phyloP scores from a whole-genome alignment of 257 asterid genomes.

The Nicotiana otophora region DNA sequence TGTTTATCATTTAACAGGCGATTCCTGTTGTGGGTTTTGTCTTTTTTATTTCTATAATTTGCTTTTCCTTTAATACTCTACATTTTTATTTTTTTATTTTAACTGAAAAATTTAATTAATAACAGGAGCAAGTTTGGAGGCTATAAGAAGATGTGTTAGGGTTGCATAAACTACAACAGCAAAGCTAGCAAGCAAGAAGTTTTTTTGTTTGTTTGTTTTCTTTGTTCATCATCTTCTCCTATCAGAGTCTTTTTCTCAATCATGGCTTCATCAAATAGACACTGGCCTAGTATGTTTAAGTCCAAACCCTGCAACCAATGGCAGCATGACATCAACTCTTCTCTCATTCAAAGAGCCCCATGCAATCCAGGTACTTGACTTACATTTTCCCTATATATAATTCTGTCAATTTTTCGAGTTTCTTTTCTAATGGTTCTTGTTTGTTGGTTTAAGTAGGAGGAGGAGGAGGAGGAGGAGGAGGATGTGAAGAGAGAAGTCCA shows the following conservation, averaged over 20 bases:
- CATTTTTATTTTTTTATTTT: background rate
- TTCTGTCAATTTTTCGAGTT: background rate
- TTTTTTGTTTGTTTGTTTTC: background rate
- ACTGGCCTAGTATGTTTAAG: constrained; percentile 58
- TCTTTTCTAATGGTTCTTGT: background rate
- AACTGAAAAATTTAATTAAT: background rate
- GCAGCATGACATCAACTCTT: constrained; percentile 58
- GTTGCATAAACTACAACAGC: constrained; percentile 10
- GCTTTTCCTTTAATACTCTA: background rate
- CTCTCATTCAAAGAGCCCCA: constrained; percentile 30
- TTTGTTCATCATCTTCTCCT: background rate
- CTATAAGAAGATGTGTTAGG: constrained; percentile 23
- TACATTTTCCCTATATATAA: too few relatives aligned
- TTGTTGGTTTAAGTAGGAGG: background rate
- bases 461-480: constrained; percentile 18
- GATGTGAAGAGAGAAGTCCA: constrained; percentile 68
- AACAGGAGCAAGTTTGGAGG: constrained; percentile 30
- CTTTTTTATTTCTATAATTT: constrained; percentile 20
- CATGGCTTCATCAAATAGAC: constrained; percentile 46
- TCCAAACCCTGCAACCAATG: constrained; percentile 65
- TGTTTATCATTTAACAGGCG: constrained; percentile 55
- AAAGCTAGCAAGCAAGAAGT: background rate
- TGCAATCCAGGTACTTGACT: constrained; percentile 26
- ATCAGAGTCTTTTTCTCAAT: background rate
- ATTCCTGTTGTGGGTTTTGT: constrained; percentile 63